Conservation (phyloP, 805 yeast species). For the Zygoascus bituminiphila region DNA sequence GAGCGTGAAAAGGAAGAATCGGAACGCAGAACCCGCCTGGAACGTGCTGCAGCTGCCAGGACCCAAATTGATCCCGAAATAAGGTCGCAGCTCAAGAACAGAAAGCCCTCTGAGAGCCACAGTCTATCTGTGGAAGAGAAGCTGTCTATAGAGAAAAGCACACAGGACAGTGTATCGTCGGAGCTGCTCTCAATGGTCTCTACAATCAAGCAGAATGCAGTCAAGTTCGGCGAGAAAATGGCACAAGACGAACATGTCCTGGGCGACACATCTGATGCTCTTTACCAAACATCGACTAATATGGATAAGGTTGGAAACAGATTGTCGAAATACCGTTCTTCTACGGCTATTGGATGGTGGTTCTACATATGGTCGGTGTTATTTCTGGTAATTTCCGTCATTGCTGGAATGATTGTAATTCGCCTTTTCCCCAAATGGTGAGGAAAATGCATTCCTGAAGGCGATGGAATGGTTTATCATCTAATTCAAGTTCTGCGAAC, state of each 20-base stretch:
- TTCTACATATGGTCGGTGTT: slow-evolving; percentile 31
- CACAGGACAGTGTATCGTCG: slow-evolving; percentile 41
- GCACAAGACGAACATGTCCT: slow-evolving; percentile 30
- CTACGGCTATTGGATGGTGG: slow-evolving; percentile 33
- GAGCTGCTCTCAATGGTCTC: slow-evolving; percentile 44
- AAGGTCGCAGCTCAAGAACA: neutral
- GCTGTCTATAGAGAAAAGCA: slow-evolving; percentile 22
- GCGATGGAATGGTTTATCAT: too few relatives aligned
- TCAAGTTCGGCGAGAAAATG: slow-evolving; percentile 34
- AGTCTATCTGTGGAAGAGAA: slow-evolving; percentile 17
- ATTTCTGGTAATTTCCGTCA: slow-evolving; percentile 28
- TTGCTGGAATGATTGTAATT: slow-evolving; percentile 29
- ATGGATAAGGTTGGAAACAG: slow-evolving; percentile 30
- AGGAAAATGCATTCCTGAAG: too few relatives aligned
- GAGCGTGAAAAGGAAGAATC: neutral
- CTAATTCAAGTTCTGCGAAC: neutral
- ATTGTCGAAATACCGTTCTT: slow-evolving; percentile 27
- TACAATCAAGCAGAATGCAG: slow-evolving; percentile 41
- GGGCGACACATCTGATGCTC: slow-evolving; percentile 27
- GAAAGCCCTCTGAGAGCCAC: neutral
- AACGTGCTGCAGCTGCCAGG: neutral
- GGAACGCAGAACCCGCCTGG: neutral
- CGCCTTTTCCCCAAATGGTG: slow-evolving; percentile 33
- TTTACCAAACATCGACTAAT: slow-evolving; percentile 27
- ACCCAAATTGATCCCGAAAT: neutral